Evolutionary conservation across 2,329 filamentous ascomycete species (phyloP).

Genomic region (Paecilomyces formosus): DNA sequence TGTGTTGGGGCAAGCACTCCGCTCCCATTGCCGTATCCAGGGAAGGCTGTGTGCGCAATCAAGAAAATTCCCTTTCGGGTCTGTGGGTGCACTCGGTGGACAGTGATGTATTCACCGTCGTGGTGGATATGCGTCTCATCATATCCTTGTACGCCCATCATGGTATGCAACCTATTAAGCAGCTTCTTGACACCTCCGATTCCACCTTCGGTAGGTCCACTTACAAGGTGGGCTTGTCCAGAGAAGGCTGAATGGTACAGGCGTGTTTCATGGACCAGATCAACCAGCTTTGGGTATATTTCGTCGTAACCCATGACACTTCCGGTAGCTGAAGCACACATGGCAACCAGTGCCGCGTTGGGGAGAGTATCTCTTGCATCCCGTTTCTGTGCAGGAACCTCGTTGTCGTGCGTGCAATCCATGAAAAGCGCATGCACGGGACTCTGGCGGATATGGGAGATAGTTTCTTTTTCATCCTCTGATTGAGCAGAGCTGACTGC

Average conservation of each 20-base stretch:
- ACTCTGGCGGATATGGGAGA: constrained; percentile 76
- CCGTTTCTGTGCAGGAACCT: constrained; percentile 88
- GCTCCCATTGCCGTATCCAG: constrained; percentile 79
- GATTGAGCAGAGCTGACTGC: constrained; percentile 26
- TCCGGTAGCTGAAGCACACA: constrained; percentile 90
- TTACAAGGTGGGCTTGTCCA: constrained; percentile 39
- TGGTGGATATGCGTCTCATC: constrained; percentile 96
- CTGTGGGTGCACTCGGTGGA: constrained; percentile 87
- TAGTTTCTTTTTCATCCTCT: constrained; percentile 47
- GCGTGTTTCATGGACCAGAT: constrained; percentile 83
- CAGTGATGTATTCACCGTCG: constrained; percentile 90
- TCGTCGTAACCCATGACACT: constrained; percentile 99
- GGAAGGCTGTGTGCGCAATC: constrained; percentile 92
- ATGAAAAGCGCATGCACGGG: constrained; percentile 93
- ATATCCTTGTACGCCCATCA: constrained; percentile 93
- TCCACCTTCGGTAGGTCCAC: constrained; percentile 67
- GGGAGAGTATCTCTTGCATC: constrained; percentile 90
- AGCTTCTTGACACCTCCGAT: constrained; percentile 89
- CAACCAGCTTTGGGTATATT: constrained; percentile 86
- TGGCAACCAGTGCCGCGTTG: constrained; percentile 86
- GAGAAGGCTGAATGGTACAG: constrained; percentile 75
- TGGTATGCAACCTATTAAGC: constrained; percentile 85
- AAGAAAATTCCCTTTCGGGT: constrained; percentile 91
- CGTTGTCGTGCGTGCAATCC: constrained; percentile 99
- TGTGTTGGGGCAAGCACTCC: constrained; percentile 71